Percentiles rank a stretch among this genome's conserved stretches.
These are phyloP conservation scores for Cynanchum wilfordii DNA, from an alignment of 257 asterid species.

Conservation along the genomic window DNA sequence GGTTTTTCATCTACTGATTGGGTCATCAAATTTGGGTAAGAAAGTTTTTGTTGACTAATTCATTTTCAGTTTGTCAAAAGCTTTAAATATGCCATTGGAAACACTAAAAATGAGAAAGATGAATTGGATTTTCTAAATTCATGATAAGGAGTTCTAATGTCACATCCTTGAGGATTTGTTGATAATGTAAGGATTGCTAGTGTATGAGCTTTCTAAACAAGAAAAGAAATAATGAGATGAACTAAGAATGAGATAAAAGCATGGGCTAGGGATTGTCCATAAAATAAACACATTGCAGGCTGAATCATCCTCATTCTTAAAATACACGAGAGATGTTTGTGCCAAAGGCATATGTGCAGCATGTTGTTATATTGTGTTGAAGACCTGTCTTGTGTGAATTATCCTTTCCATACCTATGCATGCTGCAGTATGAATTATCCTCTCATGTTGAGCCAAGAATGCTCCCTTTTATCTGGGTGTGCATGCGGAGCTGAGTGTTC, in stretches of 20 bases:
- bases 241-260: neutral
- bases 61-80: neutral
- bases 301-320: neutral
- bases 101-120: neutral
- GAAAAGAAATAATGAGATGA: neutral
- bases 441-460: neutral
- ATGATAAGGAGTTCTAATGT: neutral
- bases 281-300: neutral
- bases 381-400: neutral
- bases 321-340: neutral
- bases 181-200: neutral
- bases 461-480: neutral
- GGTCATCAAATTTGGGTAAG: constrained; percentile 88
- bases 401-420: neutral
- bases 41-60: neutral
- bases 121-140: neutral
- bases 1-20: constrained; percentile 94
- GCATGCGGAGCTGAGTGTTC: neutral
- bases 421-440: neutral
- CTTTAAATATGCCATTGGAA: neutral
- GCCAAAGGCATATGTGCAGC: neutral
- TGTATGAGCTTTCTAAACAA: neutral
- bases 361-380: neutral
- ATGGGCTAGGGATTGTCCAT: neutral
- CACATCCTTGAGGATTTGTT: neutral